Evolutionary conservation across 768 basidiomycete species (phyloP), one percentile per base, ranked within the genome.

Genomic region (Sporobolomyces roseus): DNA sequence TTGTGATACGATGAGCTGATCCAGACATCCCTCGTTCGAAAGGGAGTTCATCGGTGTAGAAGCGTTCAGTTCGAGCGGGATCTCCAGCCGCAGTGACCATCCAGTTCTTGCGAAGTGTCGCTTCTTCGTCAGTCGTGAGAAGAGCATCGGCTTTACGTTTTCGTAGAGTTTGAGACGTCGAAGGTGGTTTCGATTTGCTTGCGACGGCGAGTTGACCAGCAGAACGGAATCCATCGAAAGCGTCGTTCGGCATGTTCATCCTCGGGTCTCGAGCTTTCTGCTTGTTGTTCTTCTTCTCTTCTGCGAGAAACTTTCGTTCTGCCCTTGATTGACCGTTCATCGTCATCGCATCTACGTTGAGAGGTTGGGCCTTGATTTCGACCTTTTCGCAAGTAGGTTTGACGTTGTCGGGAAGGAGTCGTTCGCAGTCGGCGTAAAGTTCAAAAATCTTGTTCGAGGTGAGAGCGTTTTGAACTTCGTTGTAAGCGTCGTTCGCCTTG

Each of bases 371-470:
- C 46, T 63, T 66, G 65, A 69, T 73, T 48, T 66, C 45, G 61
- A 69, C 67, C 36, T 74, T 68, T 43, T 74, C 64, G 49, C 61
- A 65, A 35, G 23, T 59, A 29, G 71, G 62, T 70, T 87, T 86
- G 70, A 87, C 79, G 69, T 89, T 83, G 43, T 83, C 84, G 0
- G 94, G 93, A 4, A 98, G 80, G 16, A 99, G 81, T 0, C 91
- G 88, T 65, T 87, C 85, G 58, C 94, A 90, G 77, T 99, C 96
- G n/a, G 83, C 86, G 75, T 92, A 99, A 14, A 98, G 83, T 78
- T 98, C 93, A 36, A 96, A 85, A 70, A 66, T 65, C 61, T 89
- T 87, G 30, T 92, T 92, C 62, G 87, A 86, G 55, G 87, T 83
- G 77, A 99, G 96, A 48, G 87, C 84, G 74, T 85, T 87, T 77